phyloP scores from a whole-genome alignment of 176 grass and related monocot species.

The Dactylis glomerata region DNA sequence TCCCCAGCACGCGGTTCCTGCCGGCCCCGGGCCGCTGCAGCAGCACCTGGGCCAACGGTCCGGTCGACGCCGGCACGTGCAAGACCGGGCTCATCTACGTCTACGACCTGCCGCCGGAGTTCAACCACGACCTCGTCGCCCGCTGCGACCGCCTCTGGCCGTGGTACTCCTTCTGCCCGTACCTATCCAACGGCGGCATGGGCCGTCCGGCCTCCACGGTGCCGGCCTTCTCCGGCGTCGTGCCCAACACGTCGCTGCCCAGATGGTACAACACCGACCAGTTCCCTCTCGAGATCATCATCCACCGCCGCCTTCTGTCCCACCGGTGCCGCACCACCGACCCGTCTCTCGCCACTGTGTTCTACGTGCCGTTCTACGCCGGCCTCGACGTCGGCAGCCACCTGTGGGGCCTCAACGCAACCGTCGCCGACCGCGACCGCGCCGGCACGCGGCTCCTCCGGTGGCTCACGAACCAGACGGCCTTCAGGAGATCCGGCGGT shows the following conservation, averaged over 20 bases:
- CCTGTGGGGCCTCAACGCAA: conserved; percentile 60
- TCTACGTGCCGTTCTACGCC: conserved; percentile 85
- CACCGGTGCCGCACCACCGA: conserved; percentile 71
- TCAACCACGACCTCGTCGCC: conserved; percentile 72
- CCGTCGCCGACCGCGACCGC: conserved; percentile 49
- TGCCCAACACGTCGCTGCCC: conserved; percentile 29
- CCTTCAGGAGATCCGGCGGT: conserved; percentile 55
- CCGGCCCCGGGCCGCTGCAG: conserved; percentile 25
- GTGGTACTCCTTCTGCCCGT: conserved; percentile 66
- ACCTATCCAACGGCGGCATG: conserved; percentile 55
- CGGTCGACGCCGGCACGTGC: conserved; percentile 31
- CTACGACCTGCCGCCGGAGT: conserved; percentile 67
- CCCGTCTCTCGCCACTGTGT: conserved; percentile 49
- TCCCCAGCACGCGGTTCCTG: conserved; percentile 37
- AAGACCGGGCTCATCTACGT: conserved; percentile 54
- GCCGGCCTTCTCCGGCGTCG: conserved; percentile 18
- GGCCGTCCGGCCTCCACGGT: conserved; percentile 33
- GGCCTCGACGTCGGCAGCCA: conserved; percentile 72
- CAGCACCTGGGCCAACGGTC: conserved; percentile 19
- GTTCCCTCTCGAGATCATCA: conserved; percentile 65
- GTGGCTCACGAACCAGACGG: conserved; percentile 59
- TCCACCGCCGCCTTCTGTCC: conserved; percentile 77
- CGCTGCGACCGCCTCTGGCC: conserved; percentile 54
- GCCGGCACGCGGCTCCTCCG: conserved; percentile 45
- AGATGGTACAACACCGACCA: conserved; percentile 86